Evolutionary conservation across 371 early-diverging fungal species (phyloP).

Genomic region (Mortierella sp.): DNA sequence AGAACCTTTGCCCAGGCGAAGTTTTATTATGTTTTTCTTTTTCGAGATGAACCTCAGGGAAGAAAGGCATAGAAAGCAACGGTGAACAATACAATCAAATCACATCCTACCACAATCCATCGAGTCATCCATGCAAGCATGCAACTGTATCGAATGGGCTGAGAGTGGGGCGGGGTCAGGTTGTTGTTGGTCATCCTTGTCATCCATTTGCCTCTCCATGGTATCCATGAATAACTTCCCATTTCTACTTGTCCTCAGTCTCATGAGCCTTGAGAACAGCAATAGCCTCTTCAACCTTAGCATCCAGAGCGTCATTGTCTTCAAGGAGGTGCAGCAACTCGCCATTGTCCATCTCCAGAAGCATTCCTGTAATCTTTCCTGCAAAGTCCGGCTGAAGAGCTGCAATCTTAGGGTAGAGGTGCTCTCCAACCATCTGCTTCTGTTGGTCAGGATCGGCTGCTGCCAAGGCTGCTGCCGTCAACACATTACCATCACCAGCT

Average conservation of each 20-base stretch:
- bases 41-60: no score
- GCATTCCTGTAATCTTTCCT: constrained; percentile 99
- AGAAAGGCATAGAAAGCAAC: no score
- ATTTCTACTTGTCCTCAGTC: no score
- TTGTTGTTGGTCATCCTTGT: no score
- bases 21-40: no score
- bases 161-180: no score
- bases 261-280: constrained; percentile 83
- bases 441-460: constrained; percentile 86
- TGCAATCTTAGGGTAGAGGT: constrained; percentile 82
- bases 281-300: constrained; percentile 87
- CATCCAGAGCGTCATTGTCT: constrained; percentile 74
- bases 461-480: constrained; percentile 87
- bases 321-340: constrained; percentile 93
- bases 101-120: no score
- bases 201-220: no score
- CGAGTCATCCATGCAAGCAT: no score
- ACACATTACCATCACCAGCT: constrained; percentile 59
- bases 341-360: constrained; percentile 97
- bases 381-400: constrained; percentile 79
- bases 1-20: constrained; percentile 20
- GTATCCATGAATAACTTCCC: no score
- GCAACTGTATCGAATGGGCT: no score
- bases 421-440: constrained; percentile 96
- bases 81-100: no score